Conservation (phyloP, 2,329 filamentous ascomycete species). For the Aspergillus neoniger region DNA sequence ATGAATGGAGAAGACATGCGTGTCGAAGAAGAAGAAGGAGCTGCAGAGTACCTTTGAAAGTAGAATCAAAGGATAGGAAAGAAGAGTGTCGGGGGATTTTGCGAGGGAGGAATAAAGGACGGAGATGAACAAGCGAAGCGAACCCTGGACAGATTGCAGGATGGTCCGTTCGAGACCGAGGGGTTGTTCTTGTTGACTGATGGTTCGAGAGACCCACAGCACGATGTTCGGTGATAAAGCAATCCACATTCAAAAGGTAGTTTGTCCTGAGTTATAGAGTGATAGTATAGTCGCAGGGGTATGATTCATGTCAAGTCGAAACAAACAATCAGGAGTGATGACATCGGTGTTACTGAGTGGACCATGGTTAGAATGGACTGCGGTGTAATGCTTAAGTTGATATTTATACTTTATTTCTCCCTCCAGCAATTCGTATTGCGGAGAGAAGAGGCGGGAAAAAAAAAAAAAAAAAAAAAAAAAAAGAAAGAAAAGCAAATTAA, state of each 20-base stretch:
- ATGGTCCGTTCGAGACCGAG: background rate
- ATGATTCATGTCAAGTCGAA: too few relatives aligned
- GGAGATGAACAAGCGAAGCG: background rate
- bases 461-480: too few relatives aligned
- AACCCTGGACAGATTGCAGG: constrained; percentile 1
- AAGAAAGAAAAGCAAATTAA: too few relatives aligned
- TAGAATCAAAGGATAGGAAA: background rate
- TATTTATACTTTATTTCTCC: too few relatives aligned
- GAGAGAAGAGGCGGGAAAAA: too few relatives aligned
- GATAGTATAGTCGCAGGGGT: too few relatives aligned
- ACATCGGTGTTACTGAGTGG: too few relatives aligned
- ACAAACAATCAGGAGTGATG: too few relatives aligned
- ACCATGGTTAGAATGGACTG: too few relatives aligned
- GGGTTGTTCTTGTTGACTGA: background rate
- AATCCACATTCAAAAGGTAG: background rate
- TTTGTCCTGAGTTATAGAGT: background rate
- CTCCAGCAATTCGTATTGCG: too few relatives aligned
- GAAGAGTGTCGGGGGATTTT: background rate
- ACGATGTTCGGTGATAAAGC: background rate
- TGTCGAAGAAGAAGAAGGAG: background rate
- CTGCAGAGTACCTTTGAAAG: background rate
- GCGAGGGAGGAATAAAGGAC: background rate
- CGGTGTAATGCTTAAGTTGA: too few relatives aligned
- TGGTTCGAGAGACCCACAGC: background rate
- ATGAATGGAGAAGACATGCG: background rate